Base-by-base conservation (phyloP, 495 filamentous ascomycete species). In the Penicillium bovifimosum region DNA sequence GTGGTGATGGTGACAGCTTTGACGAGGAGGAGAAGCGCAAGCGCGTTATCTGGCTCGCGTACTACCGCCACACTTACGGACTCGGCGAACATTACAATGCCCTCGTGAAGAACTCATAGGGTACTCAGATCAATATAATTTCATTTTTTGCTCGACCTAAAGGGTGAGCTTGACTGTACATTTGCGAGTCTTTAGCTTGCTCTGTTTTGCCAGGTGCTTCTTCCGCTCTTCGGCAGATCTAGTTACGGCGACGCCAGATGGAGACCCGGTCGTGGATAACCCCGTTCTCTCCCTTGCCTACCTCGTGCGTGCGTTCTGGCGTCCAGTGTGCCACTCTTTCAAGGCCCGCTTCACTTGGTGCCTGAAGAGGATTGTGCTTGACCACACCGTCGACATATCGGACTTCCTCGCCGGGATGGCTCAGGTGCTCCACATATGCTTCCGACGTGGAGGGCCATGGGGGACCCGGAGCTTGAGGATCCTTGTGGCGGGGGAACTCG, bases 31-130 rank as follows among this genome's bases (percentile, higher is more conserved):
- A 73, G 38, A 63, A 62, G 52, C 53, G 41, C n/a, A 68, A 58
- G 39, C 62, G 70, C 36, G 62, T 73, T 16, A 76, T 96, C 28
- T 98, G 93, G 93, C 69, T 98, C 68, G 91, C 90, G 18, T 98
- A 97, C 70, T 97, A 97, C 70, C 76, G 86, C 54, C 91, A 96
- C 72, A 84, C 84, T 46, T 96, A 90, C 73, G 91, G 91, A 2
- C 73, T 97, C 14, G 93, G 93, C 10, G 92, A 96, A 76, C 93
- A 98, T 72, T 98, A 96, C 71, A 98, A 97, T 63, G 95, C 91
- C 18, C 71, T 98, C 28, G 54, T 60, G 32, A 69, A 67, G 52
- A 49, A 60, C 27, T 41, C 53, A 5, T 65, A 56, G 58, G 29
- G 8, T 36, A 46, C 18, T 31, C 27, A 20, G 36, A 18, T 11